A percentile compares a stretch with the other conserved stretches of the same genome.
Conservation (phyloP, 1,284 basidiomycete genomes). For the Schizophyllum amplum region DNA sequence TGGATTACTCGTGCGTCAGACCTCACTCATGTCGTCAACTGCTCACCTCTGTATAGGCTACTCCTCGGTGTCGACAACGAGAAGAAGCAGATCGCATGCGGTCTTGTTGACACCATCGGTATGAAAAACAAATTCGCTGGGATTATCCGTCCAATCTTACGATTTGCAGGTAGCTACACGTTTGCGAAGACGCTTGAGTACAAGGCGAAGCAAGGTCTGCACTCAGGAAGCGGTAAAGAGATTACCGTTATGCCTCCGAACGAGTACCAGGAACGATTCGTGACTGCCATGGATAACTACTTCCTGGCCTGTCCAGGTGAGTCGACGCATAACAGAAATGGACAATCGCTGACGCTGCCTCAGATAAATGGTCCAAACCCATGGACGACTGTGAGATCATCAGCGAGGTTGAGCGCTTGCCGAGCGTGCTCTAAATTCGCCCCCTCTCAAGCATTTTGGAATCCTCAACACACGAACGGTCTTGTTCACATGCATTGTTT, state of each 20-base stretch:
- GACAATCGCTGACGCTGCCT: neutral
- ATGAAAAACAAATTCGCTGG: conserved; percentile 2
- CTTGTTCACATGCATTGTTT: no score
- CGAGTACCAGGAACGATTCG: conserved; percentile 66
- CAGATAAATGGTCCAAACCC: conserved; percentile 43
- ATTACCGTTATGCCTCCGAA: conserved; percentile 64
- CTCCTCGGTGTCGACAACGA: conserved; percentile 61
- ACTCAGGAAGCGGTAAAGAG: conserved; percentile 44
- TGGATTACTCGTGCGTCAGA: conserved; percentile 67
- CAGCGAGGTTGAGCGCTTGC: conserved; percentile 27
- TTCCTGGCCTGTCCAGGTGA: conserved; percentile 64
- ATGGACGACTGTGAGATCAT: conserved; percentile 27
- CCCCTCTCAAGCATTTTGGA: neutral
- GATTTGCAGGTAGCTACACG: conserved; percentile 52
- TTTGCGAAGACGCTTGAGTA: conserved; percentile 74
- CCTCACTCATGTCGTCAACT: neutral
- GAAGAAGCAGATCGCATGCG: conserved; percentile 59
- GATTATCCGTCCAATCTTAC: neutral
- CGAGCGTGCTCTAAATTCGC: conserved; percentile 25
- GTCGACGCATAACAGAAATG: conserved; percentile 13
- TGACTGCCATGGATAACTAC: conserved; percentile 58
- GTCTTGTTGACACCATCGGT: conserved; percentile 78
- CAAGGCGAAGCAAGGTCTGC: conserved; percentile 66
- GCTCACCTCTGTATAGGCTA: conserved; percentile 30
- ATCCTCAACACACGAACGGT: no score